Evolutionary conservation across 139 green algal genomes (phyloP), one percentile per base, ranked within the genome.

Genomic region (Nannochloris sp.): DNA sequence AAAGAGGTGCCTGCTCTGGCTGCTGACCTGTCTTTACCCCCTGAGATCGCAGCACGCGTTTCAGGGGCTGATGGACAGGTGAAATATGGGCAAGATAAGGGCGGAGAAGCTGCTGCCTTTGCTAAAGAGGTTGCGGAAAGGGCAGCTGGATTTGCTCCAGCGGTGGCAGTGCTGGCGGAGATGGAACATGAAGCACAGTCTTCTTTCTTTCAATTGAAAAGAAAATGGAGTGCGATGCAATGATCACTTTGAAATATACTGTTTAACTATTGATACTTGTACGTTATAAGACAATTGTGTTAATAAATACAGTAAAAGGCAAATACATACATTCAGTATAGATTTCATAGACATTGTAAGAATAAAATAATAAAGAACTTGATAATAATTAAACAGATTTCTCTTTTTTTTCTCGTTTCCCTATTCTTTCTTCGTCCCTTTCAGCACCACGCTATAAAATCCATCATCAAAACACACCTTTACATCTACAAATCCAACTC

Each of bases 141-240:
- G 32, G 27, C 87, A 56, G 65, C 72, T 65, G 54, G 70, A 42
- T 74, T 88, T 23, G 48, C 61, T 24, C 74, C 78, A 34, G 76
- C 76, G 14, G 81, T 95, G 25, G 42, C 63, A 29, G 54, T 64
- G 59, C 73, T 95, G 34, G 81, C 80, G 0, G 44, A 46, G 46
- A 72, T 92, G 14, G 87, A 95, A 68, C 60, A 65, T 34, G 24
- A 79, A 14, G 85, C 81, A 23, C 86, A 92, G 72, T 30, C 19
- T 7, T 78, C 63, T 54, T 95, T 89, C 63, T 81, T 85, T 31
- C 30, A 33, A 4, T 57, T 93, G 1, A 83, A 85, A 61, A 66
- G 60, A 15, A 74, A 63, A 37, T 83, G 73, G 61, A 39, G 36
- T 23, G 36, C 46, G 42, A 59, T 59, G 48, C 12, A 59, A 59